Percentiles rank a stretch among this genome's conserved stretches.
phyloP scores from a whole-genome alignment of 768 basidiomycete genomes.

The Dentipellis fragilis region DNA sequence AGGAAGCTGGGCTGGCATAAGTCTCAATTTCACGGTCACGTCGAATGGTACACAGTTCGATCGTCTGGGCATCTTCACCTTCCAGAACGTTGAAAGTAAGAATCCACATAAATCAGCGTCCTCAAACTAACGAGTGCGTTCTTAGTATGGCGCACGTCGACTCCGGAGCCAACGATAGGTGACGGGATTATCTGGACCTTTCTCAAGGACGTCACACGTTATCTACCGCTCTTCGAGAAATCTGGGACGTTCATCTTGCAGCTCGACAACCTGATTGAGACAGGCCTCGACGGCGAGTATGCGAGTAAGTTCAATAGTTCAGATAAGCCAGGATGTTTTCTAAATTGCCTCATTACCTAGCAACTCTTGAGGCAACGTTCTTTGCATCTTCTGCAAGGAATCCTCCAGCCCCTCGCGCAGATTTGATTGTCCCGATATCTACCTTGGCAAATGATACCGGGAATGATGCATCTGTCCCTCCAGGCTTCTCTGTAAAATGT shows the following conservation, averaged over 20 bases:
- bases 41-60: conserved; percentile 74
- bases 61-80: conserved; percentile 61
- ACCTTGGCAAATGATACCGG: conserved; percentile 53
- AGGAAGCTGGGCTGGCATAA: conserved; percentile 69
- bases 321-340: not conserved
- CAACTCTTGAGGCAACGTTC: conserved; percentile 62
- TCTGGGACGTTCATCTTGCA: conserved; percentile 64
- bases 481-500: conserved; percentile 50
- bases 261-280: conserved; percentile 57
- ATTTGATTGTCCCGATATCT: conserved; percentile 61
- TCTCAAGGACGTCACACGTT: conserved; percentile 67
- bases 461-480: conserved; percentile 70
- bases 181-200: conserved; percentile 75
- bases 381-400: conserved; percentile 47
- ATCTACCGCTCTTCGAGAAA: conserved; percentile 58
- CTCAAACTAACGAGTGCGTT: not conserved
- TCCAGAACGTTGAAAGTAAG: conserved; percentile 71
- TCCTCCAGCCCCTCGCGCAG: conserved; percentile 50
- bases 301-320: conserved; percentile 35
- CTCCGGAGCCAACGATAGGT: conserved; percentile 58
- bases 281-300: conserved; percentile 55
- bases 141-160: conserved; percentile 72
- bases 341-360: conserved; percentile 22
- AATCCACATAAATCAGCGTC: not conserved
- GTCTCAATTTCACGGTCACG: conserved; percentile 68